A percentile compares a stretch with the other conserved stretches of the same genome.
Conservation (phyloP, 257 asterid species). For the Petunia secreta region DNA sequence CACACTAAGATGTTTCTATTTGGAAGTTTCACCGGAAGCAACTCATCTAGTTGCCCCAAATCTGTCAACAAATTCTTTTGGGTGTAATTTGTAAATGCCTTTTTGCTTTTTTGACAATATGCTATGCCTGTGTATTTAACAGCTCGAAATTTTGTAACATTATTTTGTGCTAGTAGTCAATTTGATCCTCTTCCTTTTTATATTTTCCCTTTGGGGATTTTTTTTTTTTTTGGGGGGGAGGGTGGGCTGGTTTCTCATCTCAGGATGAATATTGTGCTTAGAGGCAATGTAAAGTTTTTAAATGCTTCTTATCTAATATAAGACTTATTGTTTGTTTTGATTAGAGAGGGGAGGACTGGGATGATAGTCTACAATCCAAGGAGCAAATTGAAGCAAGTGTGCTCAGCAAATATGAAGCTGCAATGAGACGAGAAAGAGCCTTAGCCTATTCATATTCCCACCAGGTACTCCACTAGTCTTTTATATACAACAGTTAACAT, state of each 20-base stretch:
- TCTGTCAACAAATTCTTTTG: background rate
- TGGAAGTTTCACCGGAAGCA: background rate
- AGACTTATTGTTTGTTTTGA: background rate
- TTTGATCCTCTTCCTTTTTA: background rate
- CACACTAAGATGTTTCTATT: background rate
- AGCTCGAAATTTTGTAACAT: background rate
- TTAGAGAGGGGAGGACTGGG: slow-evolving; percentile 37
- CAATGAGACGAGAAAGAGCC: slow-evolving; percentile 37
- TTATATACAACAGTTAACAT: background rate
- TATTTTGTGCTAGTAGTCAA: background rate
- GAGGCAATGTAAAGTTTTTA: background rate
- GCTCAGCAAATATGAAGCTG: slow-evolving; percentile 33
- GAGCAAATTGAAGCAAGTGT: slow-evolving; percentile 35
- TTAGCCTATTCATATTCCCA: slow-evolving; percentile 35
- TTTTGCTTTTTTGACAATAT: background rate
- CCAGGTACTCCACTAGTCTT: slow-evolving; percentile 29
- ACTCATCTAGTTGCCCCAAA: background rate
- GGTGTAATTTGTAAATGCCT: background rate
- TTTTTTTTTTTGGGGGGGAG: background rate
- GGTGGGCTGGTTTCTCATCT: background rate
- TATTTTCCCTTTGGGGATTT: background rate
- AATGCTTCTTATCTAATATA: background rate
- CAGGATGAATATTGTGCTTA: background rate
- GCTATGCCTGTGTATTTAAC: background rate
- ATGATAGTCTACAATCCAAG: slow-evolving; percentile 33